Percentiles rank a stretch among this genome's conserved stretches.
Evolutionary conservation across 192 early-diverging fungal genomes (phyloP).

Genomic region (Podila clonocystis): DNA sequence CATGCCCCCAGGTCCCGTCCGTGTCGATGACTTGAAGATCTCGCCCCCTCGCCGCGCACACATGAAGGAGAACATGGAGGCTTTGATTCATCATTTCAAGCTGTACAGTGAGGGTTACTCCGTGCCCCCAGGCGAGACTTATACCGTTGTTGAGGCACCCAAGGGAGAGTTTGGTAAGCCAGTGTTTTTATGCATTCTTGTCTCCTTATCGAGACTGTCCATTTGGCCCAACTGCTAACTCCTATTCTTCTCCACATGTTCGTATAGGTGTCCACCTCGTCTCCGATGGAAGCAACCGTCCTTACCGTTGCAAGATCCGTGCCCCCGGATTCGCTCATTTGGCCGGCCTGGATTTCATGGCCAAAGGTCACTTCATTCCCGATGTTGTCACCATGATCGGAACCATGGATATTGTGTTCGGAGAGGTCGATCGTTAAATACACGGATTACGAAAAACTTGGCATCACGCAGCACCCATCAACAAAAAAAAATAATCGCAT

Average conservation of each 20-base stretch:
- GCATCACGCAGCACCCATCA: too few relatives aligned
- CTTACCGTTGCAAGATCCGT: constrained; percentile 98
- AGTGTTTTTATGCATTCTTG: neutral
- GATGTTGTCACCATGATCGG: constrained; percentile 98
- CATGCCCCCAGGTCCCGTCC: constrained; percentile 94
- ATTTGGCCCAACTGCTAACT: constrained; percentile 4
- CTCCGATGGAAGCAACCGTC: constrained; percentile 91
- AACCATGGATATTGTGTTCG: constrained; percentile 99
- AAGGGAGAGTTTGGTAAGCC: constrained; percentile 95
- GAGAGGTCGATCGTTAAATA: constrained; percentile 84
- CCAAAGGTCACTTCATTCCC: constrained; percentile 90
- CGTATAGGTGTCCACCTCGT: constrained; percentile 79
- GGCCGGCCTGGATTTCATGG: constrained; percentile 89
- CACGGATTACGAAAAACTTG: too few relatives aligned
- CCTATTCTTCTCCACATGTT: neutral
- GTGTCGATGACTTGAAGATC: constrained; percentile 98
- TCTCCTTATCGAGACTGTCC: neutral
- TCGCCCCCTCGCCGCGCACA: constrained; percentile 88
- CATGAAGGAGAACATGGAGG: constrained; percentile 99
- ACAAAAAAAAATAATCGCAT: too few relatives aligned
- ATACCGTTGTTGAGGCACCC: constrained; percentile 97
- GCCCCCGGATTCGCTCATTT: constrained; percentile 97
- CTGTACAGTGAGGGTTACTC: constrained; percentile 98
- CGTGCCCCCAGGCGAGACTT: constrained; percentile 97
- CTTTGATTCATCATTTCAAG: constrained; percentile 99